Percentiles rank a stretch among this genome's conserved stretches.
Conservation (phyloP, 108 stramenopile species). For the Mayamaea pseudoterrestris region DNA sequence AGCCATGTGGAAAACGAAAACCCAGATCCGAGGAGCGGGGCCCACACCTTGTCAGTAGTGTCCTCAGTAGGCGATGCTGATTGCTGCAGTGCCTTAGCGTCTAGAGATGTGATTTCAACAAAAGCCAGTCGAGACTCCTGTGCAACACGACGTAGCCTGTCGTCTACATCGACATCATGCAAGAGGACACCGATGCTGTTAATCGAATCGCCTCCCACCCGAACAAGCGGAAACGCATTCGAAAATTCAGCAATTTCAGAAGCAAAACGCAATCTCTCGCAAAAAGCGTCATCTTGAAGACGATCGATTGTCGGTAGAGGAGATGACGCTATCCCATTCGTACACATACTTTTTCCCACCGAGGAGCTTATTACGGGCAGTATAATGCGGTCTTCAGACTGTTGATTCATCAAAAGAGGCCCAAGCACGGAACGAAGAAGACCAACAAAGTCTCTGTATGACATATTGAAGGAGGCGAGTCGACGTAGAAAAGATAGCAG, state of each 20-base stretch:
- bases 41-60: constrained; percentile 48
- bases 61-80: constrained; percentile 25
- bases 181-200: constrained; percentile 65
- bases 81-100: constrained; percentile 38
- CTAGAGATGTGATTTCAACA: constrained; percentile 60
- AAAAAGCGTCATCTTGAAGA: too few relatives aligned
- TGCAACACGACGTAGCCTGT: constrained; percentile 61
- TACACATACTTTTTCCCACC: constrained; percentile 24
- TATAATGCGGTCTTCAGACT: constrained; percentile 37
- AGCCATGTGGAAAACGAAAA: constrained; percentile 77
- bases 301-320: too few relatives aligned
- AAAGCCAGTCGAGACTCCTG: constrained; percentile 64
- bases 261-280: too few relatives aligned
- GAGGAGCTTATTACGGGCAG: constrained; percentile 69
- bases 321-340: constrained; percentile 48
- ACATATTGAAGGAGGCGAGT: constrained; percentile 74
- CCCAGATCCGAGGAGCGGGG: constrained; percentile 48
- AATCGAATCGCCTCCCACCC: constrained; percentile 65
- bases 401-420: constrained; percentile 47
- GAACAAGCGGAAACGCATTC: constrained; percentile 52
- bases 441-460: constrained; percentile 75
- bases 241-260: constrained; percentile 63
- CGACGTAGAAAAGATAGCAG: constrained; percentile 55
- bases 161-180: constrained; percentile 65
- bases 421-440: constrained; percentile 60